Evolutionary conservation across 2,329 filamentous ascomycete species (phyloP), one percentile per base, ranked within the genome.

Genomic region (Pestalotiopsis fici): DNA sequence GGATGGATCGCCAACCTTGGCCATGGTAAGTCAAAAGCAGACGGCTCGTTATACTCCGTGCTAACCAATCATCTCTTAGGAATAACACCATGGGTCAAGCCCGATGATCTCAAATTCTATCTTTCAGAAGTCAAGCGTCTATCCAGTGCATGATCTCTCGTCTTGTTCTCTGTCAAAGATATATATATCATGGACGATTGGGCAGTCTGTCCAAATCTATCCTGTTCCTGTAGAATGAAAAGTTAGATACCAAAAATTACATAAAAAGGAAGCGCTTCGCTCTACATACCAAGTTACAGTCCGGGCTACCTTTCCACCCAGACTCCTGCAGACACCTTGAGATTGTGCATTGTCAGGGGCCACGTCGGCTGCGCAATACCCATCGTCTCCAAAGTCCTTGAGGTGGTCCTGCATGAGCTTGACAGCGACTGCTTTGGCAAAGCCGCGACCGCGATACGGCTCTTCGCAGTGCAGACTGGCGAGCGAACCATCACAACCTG

Each of bases 1-100:
- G 93, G 95, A 54, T 99, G 96, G 95, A 98, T 99, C 73, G 94
- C 93, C 60, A 99, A 99, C 78, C 86, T 99, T 69, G 96, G 96
- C 9, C 96, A 99, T 78, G 96, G 96, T 93, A 87, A 76, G 89
- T 80, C n/a, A 23, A 12, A 57, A 27, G 6, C 13, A 47, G 5
- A 18, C 43, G 25, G 63, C 43, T 23, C 47, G 3, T n/a, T 21
- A 55, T 12, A 25, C 25, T n/a, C 12, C 35, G 6, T 43, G 28
- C 62, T 64, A 35, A 56, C 28, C 11, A 13, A n/a, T 64, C 15
- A n/a, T 18, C 4, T 23, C 23, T 35, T 28, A 96, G 93, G 94
- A 69, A 94, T 99, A 71, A 99, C 96, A 37, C 96, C 96, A 0
- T 92, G 95, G 71, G 96, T 99, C 65, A 92, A 98, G 73, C 96